Evolutionary conservation across 805 yeast genomes (phyloP).

Genomic region (Ogataea methanolica): DNA sequence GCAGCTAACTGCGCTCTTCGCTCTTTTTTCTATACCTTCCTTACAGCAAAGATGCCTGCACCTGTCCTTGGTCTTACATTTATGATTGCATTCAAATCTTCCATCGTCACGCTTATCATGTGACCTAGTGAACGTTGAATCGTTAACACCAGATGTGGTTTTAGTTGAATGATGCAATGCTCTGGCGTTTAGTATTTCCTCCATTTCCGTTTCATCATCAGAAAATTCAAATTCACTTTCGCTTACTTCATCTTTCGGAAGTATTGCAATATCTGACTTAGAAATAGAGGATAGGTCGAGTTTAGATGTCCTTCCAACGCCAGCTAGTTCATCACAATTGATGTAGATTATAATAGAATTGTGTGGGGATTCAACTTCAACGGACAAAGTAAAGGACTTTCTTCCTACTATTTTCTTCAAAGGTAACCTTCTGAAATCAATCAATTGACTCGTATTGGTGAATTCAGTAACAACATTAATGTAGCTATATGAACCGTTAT

Average conservation of each 20-base stretch:
- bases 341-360: conserved; percentile 28
- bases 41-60: conserved; percentile 48
- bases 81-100: conserved; percentile 34
- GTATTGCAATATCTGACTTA: background rate
- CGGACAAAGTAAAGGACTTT: conserved; percentile 26
- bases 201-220: conserved; percentile 15
- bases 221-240: conserved; percentile 14
- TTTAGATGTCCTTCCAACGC: conserved; percentile 12
- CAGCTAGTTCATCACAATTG: conserved; percentile 37
- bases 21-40: conserved; percentile 29
- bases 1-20: conserved; percentile 20
- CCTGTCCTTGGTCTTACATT: conserved; percentile 33
- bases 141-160: background rate
- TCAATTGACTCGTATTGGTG: conserved; percentile 27
- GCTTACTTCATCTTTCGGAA: background rate
- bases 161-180: background rate
- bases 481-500: conserved; percentile 11
- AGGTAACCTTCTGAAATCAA: conserved; percentile 42
- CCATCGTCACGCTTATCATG: conserved; percentile 25
- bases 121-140: conserved; percentile 2
- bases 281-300: conserved; percentile 1
- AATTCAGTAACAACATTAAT: conserved; percentile 9
- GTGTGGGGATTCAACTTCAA: conserved; percentile 13
- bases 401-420: conserved; percentile 19
- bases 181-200: conserved; percentile 1